These are phyloP conservation scores for Parvularia atlantis DNA, from an alignment of 78 protist genomes.

Conservation along the genomic window DNA sequence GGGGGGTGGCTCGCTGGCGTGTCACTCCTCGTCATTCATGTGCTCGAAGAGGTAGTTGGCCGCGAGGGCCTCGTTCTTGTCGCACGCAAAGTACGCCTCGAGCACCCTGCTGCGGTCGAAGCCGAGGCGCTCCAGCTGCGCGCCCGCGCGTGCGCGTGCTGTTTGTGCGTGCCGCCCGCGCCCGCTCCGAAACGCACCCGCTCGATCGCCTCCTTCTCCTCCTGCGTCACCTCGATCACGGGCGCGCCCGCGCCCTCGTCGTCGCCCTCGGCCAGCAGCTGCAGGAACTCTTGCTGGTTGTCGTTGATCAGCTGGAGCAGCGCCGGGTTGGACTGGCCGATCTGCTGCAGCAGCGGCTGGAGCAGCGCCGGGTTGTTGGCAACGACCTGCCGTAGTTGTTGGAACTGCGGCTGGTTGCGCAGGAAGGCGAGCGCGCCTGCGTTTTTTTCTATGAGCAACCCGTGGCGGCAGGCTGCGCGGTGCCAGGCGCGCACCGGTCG, in stretches of 20 bases:
- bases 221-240: slow-evolving; percentile 46
- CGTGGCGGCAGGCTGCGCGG: no score
- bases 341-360: slow-evolving; percentile 37
- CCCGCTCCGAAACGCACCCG: slow-evolving; percentile 33
- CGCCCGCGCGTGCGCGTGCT: not conserved
- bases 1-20: no score
- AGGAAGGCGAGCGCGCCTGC: slow-evolving; percentile 31
- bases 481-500: not conserved
- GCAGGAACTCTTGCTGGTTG: slow-evolving; percentile 59
- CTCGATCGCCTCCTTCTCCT: slow-evolving; percentile 75
- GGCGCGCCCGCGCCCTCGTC: not conserved
- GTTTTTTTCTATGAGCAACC: no score
- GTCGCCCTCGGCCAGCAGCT: slow-evolving; percentile 35
- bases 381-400: slow-evolving; percentile 32
- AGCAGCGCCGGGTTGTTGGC: slow-evolving; percentile 43
- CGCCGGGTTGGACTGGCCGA: slow-evolving; percentile 52
- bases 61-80: slow-evolving; percentile 73
- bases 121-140: slow-evolving; percentile 65
- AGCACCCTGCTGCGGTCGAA: slow-evolving; percentile 40
- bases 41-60: slow-evolving; percentile 75
- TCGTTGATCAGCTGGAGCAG: slow-evolving; percentile 46
- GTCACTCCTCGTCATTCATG: no score
- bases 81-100: slow-evolving; percentile 86
- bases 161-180: not conserved
- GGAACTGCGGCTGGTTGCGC: slow-evolving; percentile 46